A percentile compares a stretch with the other conserved stretches of the same genome.
Evolutionary conservation across 2,329 filamentous ascomycete species (phyloP).

Genomic region (Myriangium duriaei): DNA sequence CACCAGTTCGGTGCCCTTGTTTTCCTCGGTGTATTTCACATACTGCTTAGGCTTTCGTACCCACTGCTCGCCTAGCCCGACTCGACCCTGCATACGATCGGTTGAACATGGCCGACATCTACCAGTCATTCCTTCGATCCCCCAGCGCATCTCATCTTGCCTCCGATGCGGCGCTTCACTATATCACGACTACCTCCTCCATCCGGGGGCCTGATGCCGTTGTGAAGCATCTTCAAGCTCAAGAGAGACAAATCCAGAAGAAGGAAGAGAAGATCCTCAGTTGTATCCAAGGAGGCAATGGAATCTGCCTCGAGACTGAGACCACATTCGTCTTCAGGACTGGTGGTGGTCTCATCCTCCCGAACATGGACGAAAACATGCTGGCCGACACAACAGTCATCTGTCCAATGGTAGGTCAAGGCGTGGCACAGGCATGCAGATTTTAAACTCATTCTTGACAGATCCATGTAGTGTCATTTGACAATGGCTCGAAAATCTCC

Average conservation of each 20-base stretch:
- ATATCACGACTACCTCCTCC: constrained; percentile 76
- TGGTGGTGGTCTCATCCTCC: constrained; percentile 76
- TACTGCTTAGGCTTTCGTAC: too few species aligned
- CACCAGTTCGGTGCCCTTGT: too few species aligned
- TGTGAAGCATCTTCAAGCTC: constrained; percentile 63
- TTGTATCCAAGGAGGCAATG: constrained; percentile 56
- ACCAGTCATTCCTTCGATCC: constrained; percentile 33
- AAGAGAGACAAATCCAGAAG: constrained; percentile 66
- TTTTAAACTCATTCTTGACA: constrained; percentile 9
- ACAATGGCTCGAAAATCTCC: constrained; percentile 61
- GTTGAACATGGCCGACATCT: constrained; percentile 28
- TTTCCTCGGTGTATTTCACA: too few species aligned
- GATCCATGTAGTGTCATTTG: constrained; percentile 82
- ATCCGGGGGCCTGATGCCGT: constrained; percentile 62
- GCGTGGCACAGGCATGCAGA: background rate
- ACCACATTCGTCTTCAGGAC: constrained; percentile 70
- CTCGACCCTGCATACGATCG: too few species aligned
- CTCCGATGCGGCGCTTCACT: constrained; percentile 46
- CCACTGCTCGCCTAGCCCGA: too few species aligned
- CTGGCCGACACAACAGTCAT: constrained; percentile 67
- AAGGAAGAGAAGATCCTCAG: constrained; percentile 67
- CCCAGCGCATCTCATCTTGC: constrained; percentile 32
- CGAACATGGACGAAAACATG: constrained; percentile 88
- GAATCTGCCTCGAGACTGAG: constrained; percentile 65
- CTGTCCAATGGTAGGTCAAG: constrained; percentile 61